Percentiles rank a stretch among this genome's conserved stretches.
These are phyloP conservation scores for Leccinum pachyderme DNA, from an alignment of 1,284 basidiomycete genomes.

Conservation along the genomic window DNA sequence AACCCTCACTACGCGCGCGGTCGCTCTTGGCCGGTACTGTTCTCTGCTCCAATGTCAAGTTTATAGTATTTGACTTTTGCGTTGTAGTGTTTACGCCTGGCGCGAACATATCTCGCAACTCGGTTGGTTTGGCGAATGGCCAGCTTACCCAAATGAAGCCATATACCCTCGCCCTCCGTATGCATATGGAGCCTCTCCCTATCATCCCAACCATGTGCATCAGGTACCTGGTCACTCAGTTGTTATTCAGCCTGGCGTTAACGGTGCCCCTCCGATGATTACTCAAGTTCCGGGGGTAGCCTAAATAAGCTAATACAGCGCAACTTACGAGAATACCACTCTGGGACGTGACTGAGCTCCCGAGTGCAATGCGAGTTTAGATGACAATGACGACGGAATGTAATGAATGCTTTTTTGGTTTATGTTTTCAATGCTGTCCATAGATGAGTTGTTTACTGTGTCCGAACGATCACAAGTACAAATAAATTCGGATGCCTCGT, in stretches of 20 bases:
- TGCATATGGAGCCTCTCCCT: conserved; percentile 16
- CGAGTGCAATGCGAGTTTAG: background rate
- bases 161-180: conserved; percentile 20
- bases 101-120: conserved; percentile 48
- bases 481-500: conserved; percentile 26
- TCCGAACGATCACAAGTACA: conserved; percentile 6
- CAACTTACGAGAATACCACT: background rate
- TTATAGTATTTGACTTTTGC: conserved; percentile 3
- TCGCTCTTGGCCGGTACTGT: conserved; percentile 39
- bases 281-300: conserved; percentile 55
- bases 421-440: conserved; percentile 9
- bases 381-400: conserved; percentile 11
- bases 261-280: conserved; percentile 59
- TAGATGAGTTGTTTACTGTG: conserved; percentile 6
- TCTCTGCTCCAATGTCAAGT: background rate
- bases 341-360: background rate
- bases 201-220: conserved; percentile 35
- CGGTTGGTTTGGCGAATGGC: conserved; percentile 52
- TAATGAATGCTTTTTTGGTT: conserved; percentile 3
- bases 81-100: conserved; percentile 41
- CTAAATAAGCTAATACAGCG: background rate
- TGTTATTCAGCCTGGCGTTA: conserved; percentile 63
- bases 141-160: conserved; percentile 38
- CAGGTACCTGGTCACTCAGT: conserved; percentile 63
- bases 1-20: conserved; percentile 42